Percentiles rank a stretch among this genome's conserved stretches.
Conservation (phyloP, 306 rosid genomes). For the Abrus pulchellus region DNA sequence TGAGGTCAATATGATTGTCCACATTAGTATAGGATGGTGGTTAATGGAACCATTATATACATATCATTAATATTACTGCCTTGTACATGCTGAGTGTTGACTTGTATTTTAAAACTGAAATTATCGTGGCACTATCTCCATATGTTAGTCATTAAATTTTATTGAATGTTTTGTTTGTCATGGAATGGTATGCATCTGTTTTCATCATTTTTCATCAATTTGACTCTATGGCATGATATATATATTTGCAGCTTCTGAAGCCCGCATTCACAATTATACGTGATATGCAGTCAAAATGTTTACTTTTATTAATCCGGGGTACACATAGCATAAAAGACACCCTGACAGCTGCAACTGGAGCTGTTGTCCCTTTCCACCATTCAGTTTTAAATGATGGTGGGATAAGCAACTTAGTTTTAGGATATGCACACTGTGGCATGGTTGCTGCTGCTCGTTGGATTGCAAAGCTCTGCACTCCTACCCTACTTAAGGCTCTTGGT, state of each 20-base stretch:
- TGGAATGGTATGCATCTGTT: conserved; percentile 16
- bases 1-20: background rate
- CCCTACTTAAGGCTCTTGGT: conserved; percentile 74
- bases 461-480: conserved; percentile 92
- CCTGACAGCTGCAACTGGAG: conserved; percentile 95
- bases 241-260: conserved; percentile 83
- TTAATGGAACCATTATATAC: background rate
- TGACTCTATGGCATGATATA: conserved; percentile 41
- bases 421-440: conserved; percentile 99
- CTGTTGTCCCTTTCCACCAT: conserved; percentile 97
- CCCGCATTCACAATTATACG: conserved; percentile 91
- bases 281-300: conserved; percentile 77
- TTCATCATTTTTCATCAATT: conserved; percentile 33
- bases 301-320: conserved; percentile 95
- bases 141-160: conserved; percentile 3
- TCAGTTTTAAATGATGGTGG: conserved; percentile 94
- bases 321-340: conserved; percentile 99
- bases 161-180: background rate
- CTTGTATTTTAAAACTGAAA: conserved; percentile 30
- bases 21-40: conserved; percentile 13
- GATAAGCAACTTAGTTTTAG: conserved; percentile 88
- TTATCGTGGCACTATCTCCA: background rate
- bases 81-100: background rate
- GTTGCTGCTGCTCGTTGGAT: conserved; percentile 99
- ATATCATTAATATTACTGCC: background rate